A percentile compares a stretch with the other conserved stretches of the same genome.
Conservation (phyloP, 164 flowering plant genomes). For the Magnolia changhungtana region DNA sequence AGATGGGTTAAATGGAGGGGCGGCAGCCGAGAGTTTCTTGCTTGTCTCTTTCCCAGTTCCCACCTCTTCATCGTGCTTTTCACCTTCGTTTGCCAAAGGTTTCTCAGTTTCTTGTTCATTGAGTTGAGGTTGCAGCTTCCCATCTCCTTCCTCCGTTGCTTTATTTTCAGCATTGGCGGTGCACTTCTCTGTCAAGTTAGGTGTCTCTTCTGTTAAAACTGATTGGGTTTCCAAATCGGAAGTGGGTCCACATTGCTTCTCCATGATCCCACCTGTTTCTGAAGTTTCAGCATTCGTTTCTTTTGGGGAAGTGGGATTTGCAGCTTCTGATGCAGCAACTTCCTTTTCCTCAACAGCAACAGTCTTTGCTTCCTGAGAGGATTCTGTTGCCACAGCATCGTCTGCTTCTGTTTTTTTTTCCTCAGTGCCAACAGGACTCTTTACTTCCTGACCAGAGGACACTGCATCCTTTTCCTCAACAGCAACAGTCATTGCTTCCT, state of each 20-base stretch:
- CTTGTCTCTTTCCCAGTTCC: slow-evolving; percentile 44
- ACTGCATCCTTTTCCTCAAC: slow-evolving; percentile 15
- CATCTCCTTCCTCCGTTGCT: slow-evolving; percentile 18
- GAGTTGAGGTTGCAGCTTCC: slow-evolving; percentile 13
- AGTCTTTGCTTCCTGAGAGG: slow-evolving; percentile 12
- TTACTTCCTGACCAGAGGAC: slow-evolving; percentile 22
- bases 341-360: slow-evolving; percentile 15
- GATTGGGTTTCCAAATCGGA: slow-evolving; percentile 1
- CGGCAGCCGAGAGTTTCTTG: slow-evolving; percentile 85
- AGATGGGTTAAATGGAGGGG: slow-evolving; percentile 75
- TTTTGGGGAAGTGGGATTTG: slow-evolving; percentile 21
- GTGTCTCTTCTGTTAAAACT: slow-evolving; percentile 7
- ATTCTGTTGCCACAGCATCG: not conserved
- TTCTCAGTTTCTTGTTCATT: slow-evolving; percentile 21
- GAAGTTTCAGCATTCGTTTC: slow-evolving; percentile 16
- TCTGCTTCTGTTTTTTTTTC: slow-evolving; percentile 16
- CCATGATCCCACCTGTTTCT: slow-evolving; percentile 13
- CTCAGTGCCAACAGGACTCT: slow-evolving; percentile 3
- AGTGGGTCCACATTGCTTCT: slow-evolving; percentile 11
- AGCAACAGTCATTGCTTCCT: slow-evolving; percentile 14
- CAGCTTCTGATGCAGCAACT: slow-evolving; percentile 13
- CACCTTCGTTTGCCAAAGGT: not conserved
- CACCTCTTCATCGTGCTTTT: slow-evolving; percentile 29
- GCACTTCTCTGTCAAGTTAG: slow-evolving; percentile 20
- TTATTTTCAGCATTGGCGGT: slow-evolving; percentile 10